Evolutionary conservation across 2,329 filamentous ascomycete genomes (phyloP), one percentile per base, ranked within the genome.

Genomic region (Cladosporium sp.): DNA sequence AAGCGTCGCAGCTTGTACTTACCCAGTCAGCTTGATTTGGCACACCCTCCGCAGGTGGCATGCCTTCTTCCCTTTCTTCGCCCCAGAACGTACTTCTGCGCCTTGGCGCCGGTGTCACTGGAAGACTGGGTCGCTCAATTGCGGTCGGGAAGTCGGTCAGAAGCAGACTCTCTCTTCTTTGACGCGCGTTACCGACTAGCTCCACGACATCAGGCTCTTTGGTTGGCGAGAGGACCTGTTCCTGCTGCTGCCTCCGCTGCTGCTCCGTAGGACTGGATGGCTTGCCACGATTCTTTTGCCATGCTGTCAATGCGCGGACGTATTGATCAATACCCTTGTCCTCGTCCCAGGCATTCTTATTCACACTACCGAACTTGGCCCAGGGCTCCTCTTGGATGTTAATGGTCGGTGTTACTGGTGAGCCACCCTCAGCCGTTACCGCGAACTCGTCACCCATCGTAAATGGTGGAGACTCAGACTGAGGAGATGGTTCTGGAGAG

Each of bases 21-120:
- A 96, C 92, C 93, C 93, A 97, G 75, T 96, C 90, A 72, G 85
- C 83, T 82, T 96, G 92, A 73, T 85, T 81, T 62, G 92, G 92
- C 64, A 96, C 92, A 54, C 91, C 92, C 72, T 90, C 84, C 51
- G 92, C 92, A 64, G 80, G 79, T 62, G 90, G 90, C 65, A 96
- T 79, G 63, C 80, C 81, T 63, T 78, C 75, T 38, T 78, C 78
- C 52, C 80, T 80, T 60, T 84, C 83, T 25, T 78, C 78, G 54
- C 83, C 85, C 87, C 86, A 90, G 72, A 88, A 89, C 52, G 78
- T 86, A 36, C 82, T 79, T 66, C 88, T 81, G 63, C 84, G 83
- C 66, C 93, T 82, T 15, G 92, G 91, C 14, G 91, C 91, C 1
- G 92, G 92, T 9, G 92, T 97, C 37, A 96, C 92, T 5, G 93